Conservation (phyloP, 148 eudicot species). For the Polygonum maritimum region DNA sequence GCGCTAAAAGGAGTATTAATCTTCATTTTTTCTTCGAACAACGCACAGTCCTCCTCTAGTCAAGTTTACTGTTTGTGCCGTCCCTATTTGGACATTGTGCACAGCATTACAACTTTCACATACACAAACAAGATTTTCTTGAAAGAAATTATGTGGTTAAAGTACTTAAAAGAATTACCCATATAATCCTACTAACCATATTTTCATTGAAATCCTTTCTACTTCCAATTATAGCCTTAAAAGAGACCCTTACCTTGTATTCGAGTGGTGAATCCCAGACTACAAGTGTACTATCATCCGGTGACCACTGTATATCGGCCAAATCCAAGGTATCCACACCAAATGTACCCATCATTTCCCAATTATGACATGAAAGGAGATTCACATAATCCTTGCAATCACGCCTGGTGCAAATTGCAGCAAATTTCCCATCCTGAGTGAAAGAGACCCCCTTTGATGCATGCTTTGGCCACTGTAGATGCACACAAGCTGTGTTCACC, state of each 20-base stretch:
- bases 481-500: constrained; percentile 89
- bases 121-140: neutral
- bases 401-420: constrained; percentile 93
- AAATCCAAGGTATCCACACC: constrained; percentile 88
- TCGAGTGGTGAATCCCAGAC: constrained; percentile 98
- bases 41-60: neutral
- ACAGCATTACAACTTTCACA: neutral
- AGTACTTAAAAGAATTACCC: neutral
- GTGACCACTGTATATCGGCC: constrained; percentile 93
- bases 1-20: neutral
- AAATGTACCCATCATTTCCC: constrained; percentile 92
- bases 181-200: neutral
- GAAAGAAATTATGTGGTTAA: neutral
- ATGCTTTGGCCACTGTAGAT: constrained; percentile 85
- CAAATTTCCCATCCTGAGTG: constrained; percentile 86
- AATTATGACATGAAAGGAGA: constrained; percentile 72
- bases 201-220: neutral
- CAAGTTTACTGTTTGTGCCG: neutral
- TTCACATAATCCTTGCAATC: constrained; percentile 92
- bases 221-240: neutral
- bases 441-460: constrained; percentile 87
- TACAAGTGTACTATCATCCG: constrained; percentile 94
- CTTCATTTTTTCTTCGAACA: neutral
- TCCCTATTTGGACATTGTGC: neutral
- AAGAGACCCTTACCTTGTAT: constrained; percentile 55